Percentiles rank a stretch among this genome's conserved stretches.
Evolutionary conservation across 2,329 filamentous ascomycete genomes (phyloP).

Genomic region (Seiridium cupressi): DNA sequence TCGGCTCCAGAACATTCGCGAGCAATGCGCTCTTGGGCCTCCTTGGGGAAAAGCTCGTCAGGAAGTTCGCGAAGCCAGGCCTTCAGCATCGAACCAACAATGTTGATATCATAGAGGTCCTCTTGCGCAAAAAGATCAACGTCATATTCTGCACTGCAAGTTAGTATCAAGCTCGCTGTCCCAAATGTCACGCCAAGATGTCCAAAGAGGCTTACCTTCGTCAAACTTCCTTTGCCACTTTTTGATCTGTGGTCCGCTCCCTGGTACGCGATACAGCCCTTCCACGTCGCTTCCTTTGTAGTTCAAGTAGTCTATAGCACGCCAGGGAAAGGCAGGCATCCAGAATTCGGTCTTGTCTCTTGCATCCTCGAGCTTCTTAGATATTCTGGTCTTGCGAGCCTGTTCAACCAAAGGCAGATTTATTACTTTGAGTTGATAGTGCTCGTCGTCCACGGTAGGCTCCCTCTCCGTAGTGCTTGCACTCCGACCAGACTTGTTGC

Average conservation of each 20-base stretch:
- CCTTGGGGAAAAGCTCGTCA: constrained; percentile 88
- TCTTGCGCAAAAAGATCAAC: constrained; percentile 86
- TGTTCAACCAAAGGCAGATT: constrained; percentile 85
- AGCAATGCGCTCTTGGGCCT: constrained; percentile 75
- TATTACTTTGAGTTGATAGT: constrained; percentile 81
- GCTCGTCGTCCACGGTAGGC: constrained; percentile 69
- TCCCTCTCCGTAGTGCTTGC: constrained; percentile 69
- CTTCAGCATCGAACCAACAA: constrained; percentile 93
- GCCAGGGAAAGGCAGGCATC: constrained; percentile 96
- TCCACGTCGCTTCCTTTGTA: constrained; percentile 93
- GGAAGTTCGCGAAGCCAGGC: constrained; percentile 94
- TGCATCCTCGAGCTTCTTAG: constrained; percentile 81
- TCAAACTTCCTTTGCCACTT: constrained; percentile 93
- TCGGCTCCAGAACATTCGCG: constrained; percentile 77
- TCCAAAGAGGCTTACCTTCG: constrained; percentile 54
- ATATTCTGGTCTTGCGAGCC: constrained; percentile 86
- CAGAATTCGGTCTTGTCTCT: constrained; percentile 96
- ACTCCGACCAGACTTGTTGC: constrained; percentile 66
- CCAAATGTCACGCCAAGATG: not conserved
- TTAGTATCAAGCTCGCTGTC: not conserved
- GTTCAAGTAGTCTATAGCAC: constrained; percentile 94
- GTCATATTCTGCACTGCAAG: constrained; percentile 62
- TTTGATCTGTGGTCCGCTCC: constrained; percentile 86
- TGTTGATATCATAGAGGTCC: constrained; percentile 93
- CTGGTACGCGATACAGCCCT: constrained; percentile 88